These are phyloP conservation scores for Ceratobasidium papillatum DNA, from an alignment of 1,284 basidiomycete species.

Conservation along the genomic window DNA sequence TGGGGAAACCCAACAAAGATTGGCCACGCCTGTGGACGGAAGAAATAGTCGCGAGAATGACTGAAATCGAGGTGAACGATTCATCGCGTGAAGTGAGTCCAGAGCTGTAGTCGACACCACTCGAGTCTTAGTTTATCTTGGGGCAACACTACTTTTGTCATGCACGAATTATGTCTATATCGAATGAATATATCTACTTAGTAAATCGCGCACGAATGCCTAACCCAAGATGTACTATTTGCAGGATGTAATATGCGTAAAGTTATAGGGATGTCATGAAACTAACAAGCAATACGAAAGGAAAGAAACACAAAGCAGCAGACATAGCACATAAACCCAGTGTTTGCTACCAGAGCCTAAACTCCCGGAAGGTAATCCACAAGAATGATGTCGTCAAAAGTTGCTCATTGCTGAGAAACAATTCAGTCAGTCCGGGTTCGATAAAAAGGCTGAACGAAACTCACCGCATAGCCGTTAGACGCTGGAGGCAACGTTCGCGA, in stretches of 20 bases:
- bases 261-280: conserved; percentile 36
- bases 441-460: neutral
- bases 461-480: conserved; percentile 40
- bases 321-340: conserved; percentile 39
- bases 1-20: neutral
- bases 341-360: conserved; percentile 40
- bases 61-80: neutral
- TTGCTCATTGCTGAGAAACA: conserved; percentile 22
- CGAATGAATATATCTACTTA: neutral
- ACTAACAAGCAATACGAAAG: conserved; percentile 36
- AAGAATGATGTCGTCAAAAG: conserved; percentile 41
- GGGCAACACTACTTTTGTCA: neutral
- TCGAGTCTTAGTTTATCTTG: too few species aligned
- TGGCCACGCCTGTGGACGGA: conserved; percentile 26
- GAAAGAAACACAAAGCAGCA: conserved; percentile 21
- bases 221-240: conserved; percentile 38
- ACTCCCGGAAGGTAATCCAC: conserved; percentile 37
- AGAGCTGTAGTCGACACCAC: too few species aligned
- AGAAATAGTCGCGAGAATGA: neutral
- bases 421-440: neutral
- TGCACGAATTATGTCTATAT: neutral
- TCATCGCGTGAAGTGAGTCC: neutral
- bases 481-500: conserved; percentile 36
- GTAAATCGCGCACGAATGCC: neutral
- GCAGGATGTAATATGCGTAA: conserved; percentile 39